Conservation (phyloP, 139 green algal genomes). For the Eudorina sp. region DNA sequence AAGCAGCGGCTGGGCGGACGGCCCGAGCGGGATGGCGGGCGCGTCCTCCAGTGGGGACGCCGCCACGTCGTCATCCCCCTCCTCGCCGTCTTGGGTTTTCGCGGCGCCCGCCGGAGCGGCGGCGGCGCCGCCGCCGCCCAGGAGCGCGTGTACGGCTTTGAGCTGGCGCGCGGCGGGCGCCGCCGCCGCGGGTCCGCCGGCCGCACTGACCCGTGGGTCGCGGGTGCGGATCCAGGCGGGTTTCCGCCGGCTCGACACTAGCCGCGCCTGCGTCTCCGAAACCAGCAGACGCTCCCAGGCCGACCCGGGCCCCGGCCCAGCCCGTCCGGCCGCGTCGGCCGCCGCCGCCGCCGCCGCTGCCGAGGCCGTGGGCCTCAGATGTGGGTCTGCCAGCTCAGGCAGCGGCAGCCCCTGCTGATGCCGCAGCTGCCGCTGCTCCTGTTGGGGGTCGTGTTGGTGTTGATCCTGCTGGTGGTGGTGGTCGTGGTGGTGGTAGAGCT, state of each 20-base stretch:
- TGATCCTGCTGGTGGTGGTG: neutral
- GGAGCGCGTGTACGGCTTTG: neutral
- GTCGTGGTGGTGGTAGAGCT: neutral
- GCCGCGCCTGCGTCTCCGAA: neutral
- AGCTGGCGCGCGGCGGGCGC: neutral
- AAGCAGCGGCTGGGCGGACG: constrained; percentile 41
- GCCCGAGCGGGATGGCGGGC: neutral
- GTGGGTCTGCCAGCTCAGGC: too few species aligned
- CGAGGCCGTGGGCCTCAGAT: too few species aligned
- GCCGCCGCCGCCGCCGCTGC: neutral
- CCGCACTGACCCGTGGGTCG: neutral
- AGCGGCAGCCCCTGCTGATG: too few species aligned
- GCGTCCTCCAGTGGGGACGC: neutral
- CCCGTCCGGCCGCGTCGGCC: neutral
- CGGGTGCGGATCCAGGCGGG: neutral
- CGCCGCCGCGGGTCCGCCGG: neutral
- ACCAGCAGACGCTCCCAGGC: constrained; percentile 40
- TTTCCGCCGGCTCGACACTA: constrained; percentile 1
- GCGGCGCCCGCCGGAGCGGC: neutral
- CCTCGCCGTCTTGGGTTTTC: neutral
- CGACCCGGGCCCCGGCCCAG: neutral
- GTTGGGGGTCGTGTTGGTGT: neutral
- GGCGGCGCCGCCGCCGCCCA: constrained; percentile 3
- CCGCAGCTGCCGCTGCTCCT: neutral
- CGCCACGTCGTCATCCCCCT: neutral